Conservation (phyloP, 2,329 filamentous ascomycete species). For the Tolypocladium inflatum region DNA sequence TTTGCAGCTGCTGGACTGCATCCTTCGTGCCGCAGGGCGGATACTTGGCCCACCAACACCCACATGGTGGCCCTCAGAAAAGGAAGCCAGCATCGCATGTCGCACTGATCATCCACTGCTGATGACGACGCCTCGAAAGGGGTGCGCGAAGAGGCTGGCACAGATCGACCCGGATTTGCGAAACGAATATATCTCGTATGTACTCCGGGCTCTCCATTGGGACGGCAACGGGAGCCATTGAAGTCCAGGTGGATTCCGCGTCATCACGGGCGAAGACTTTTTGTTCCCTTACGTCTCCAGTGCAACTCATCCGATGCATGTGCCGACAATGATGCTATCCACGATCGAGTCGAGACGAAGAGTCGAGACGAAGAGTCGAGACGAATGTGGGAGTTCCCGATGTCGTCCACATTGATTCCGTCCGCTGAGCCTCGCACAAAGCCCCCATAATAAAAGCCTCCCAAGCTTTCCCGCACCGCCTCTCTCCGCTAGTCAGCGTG, state of each 20-base stretch:
- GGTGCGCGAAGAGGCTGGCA: background rate
- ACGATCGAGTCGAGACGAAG: background rate
- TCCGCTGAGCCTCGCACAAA: background rate
- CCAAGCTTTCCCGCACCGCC: background rate
- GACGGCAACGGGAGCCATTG: background rate
- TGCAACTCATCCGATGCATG: background rate
- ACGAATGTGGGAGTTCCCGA: background rate
- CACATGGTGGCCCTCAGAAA: background rate
- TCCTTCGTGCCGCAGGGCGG: background rate
- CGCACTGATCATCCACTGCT: background rate
- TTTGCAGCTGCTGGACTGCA: background rate
- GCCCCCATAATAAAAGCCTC: background rate
- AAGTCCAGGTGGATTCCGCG: background rate
- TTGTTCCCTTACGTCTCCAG: background rate
- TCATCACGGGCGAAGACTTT: background rate
- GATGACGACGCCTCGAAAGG: slow-evolving; percentile 1
- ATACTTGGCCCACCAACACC: background rate
- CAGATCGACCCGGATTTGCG: background rate
- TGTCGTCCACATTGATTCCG: background rate
- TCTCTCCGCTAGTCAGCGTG: background rate
- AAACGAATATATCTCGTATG: background rate
- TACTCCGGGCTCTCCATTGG: background rate
- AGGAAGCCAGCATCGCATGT: background rate
- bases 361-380: background rate
- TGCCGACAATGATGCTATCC: background rate